Conservation (phyloP, 306 rosid species). For the Sphenostylis stenocarpa region DNA sequence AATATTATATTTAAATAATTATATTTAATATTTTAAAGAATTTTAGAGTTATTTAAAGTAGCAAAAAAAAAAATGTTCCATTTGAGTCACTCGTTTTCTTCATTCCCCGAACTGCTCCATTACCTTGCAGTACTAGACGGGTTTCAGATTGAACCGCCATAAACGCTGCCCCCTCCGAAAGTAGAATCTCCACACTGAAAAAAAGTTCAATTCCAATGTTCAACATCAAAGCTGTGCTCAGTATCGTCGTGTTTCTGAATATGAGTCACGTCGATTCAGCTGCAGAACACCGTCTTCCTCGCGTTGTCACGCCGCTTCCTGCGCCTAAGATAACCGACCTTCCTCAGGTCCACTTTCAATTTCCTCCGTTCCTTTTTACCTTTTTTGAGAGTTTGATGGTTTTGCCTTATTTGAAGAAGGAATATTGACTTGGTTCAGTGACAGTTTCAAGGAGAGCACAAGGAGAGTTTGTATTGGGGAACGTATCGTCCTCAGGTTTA, state of each 20-base stretch:
- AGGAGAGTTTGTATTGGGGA: constrained; percentile 97
- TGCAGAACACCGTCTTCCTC: constrained; percentile 40
- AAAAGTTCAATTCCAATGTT: constrained; percentile 46
- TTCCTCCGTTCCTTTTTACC: neutral
- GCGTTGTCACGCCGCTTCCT: constrained; percentile 78
- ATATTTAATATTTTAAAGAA: too few relatives aligned
- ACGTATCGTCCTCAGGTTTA: constrained; percentile 95
- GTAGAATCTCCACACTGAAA: constrained; percentile 31
- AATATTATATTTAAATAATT: too few relatives aligned
- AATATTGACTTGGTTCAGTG: neutral
- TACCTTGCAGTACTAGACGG: too few relatives aligned
- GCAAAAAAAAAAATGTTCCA: too few relatives aligned
- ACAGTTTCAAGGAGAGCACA: constrained; percentile 92
- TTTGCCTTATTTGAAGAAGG: neutral
- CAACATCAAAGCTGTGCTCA: constrained; percentile 49
- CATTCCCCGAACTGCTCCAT: too few relatives aligned
- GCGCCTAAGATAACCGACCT: constrained; percentile 84
- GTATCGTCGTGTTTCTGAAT: constrained; percentile 46
- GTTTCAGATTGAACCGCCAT: too few relatives aligned
- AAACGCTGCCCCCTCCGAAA: constrained; percentile 15
- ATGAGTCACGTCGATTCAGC: constrained; percentile 38
- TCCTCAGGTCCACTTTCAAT: constrained; percentile 63
- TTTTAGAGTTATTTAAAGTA: too few relatives aligned
- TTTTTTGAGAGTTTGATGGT: neutral
- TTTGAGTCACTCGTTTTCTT: too few relatives aligned